These are phyloP conservation scores for Leishmania guyanensis DNA, from an alignment of 208 protist genomes.

Conservation along the genomic window DNA sequence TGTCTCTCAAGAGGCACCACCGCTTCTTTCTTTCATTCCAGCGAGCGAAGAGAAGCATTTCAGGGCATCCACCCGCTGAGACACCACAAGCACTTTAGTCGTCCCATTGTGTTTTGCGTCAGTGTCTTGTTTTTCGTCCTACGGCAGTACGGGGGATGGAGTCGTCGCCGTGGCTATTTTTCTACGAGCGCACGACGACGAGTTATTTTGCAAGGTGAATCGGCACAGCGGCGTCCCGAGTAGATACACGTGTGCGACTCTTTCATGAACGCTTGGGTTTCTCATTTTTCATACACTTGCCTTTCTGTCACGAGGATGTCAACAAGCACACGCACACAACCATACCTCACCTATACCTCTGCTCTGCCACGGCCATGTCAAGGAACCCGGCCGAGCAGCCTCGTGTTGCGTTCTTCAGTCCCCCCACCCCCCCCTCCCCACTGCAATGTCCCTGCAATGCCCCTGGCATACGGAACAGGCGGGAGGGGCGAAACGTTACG, in stretches of 20 bases:
- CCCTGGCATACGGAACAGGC: background rate
- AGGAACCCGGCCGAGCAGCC: background rate
- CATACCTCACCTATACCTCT: background rate
- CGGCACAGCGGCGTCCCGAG: background rate
- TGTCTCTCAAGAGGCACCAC: background rate
- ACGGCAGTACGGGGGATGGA: background rate
- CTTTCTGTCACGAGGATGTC: background rate
- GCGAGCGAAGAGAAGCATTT: background rate
- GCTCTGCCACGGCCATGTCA: background rate
- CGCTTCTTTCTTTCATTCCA: background rate
- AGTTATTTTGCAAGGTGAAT: background rate
- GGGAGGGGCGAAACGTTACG: background rate
- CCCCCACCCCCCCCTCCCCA: no score
- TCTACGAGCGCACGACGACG: background rate
- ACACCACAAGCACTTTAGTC: background rate
- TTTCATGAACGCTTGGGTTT: background rate
- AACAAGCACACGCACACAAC: background rate
- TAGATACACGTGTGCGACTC: background rate
- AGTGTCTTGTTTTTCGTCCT: background rate
- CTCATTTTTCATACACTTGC: background rate
- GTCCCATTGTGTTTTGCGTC: background rate
- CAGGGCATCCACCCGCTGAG: background rate
- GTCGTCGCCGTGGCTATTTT: background rate
- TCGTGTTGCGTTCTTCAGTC: background rate
- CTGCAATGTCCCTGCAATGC: background rate